Evolutionary conservation across 2,329 filamentous ascomycete species (phyloP).

Genomic region (Colletotrichum simmondsii): DNA sequence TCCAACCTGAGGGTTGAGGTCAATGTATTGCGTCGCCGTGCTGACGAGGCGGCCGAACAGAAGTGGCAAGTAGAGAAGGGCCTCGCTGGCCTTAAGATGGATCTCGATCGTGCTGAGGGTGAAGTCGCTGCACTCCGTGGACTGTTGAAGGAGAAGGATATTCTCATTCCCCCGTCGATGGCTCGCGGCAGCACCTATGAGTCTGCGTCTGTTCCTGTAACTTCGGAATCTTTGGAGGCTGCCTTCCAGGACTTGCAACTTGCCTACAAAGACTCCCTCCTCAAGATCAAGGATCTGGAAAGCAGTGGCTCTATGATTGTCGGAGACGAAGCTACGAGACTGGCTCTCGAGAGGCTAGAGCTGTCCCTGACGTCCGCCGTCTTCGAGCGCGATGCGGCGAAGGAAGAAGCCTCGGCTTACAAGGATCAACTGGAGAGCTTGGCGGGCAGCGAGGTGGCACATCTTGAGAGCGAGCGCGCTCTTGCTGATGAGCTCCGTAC

Average conservation of each 20-base stretch:
- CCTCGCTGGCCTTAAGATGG: slow-evolving; percentile 90
- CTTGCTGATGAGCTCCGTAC: slow-evolving; percentile 77
- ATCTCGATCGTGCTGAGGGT: slow-evolving; percentile 93
- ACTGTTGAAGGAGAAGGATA: slow-evolving; percentile 85
- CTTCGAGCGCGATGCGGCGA: slow-evolving; percentile 78
- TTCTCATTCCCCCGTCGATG: slow-evolving; percentile 73
- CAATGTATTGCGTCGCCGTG: slow-evolving; percentile 82
- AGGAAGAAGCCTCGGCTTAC: slow-evolving; percentile 71
- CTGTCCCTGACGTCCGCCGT: slow-evolving; percentile 75
- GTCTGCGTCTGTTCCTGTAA: slow-evolving; percentile 56
- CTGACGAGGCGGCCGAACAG: slow-evolving; percentile 93
- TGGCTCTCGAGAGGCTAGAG: slow-evolving; percentile 74
- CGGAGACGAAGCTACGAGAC: slow-evolving; percentile 68
- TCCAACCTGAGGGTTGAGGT: slow-evolving; percentile 84
- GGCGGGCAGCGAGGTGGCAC: slow-evolving; percentile 64
- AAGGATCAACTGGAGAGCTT: slow-evolving; percentile 70
- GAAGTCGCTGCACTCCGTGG: slow-evolving; percentile 87
- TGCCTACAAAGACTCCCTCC: slow-evolving; percentile 74
- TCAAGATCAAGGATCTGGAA: slow-evolving; percentile 74
- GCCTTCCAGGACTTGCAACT: slow-evolving; percentile 81
- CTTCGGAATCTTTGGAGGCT: slow-evolving; percentile 77
- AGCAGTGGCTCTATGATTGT: slow-evolving; percentile 48
- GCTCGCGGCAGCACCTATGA: slow-evolving; percentile 51
- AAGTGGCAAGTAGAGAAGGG: slow-evolving; percentile 98
- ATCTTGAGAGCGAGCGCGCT: slow-evolving; percentile 69